Conservation (phyloP, 73 alveolate species). For the Paramecium bursaria region DNA sequence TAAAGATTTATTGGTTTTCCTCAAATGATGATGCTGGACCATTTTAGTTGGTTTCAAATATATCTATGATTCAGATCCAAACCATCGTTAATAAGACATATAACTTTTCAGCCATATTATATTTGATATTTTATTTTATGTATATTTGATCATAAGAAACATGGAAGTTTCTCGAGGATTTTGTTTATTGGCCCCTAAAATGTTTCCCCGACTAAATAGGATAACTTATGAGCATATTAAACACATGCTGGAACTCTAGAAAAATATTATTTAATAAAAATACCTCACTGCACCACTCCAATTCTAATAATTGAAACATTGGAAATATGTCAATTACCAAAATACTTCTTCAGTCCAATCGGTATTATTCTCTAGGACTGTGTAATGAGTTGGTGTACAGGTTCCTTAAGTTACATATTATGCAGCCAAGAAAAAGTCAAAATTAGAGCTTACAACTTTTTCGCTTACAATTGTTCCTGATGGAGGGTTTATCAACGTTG, state of each 20-base stretch:
- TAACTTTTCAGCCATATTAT: no score
- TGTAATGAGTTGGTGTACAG: slow-evolving; percentile 44
- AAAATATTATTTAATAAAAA: no score
- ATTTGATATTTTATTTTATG: no score
- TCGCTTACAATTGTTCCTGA: slow-evolving; percentile 39
- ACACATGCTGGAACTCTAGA: slow-evolving; percentile 94
- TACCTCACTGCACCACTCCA: slow-evolving; percentile 86
- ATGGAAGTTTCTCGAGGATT: not conserved
- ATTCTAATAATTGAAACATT: slow-evolving; percentile 88
- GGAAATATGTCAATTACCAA: slow-evolving; percentile 82
- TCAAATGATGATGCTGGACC: slow-evolving; percentile 52
- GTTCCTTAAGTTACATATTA: slow-evolving; percentile 53
- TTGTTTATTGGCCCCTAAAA: slow-evolving; percentile 6
- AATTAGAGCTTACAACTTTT: slow-evolving; percentile 1
- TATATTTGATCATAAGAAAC: slow-evolving; percentile 3
- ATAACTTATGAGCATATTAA: slow-evolving; percentile 83
- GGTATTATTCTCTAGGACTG: slow-evolving; percentile 69
- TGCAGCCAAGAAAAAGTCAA: slow-evolving; percentile 37
- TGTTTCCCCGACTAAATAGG: slow-evolving; percentile 82
- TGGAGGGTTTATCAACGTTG: slow-evolving; percentile 7
- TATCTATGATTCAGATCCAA: not conserved
- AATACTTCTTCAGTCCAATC: slow-evolving; percentile 69
- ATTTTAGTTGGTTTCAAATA: slow-evolving; percentile 7
- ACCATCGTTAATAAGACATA: slow-evolving; percentile 10
- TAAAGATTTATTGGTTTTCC: slow-evolving; percentile 40